Conservation (phyloP, 768 basidiomycete genomes). For the Hemileccinum impolitum region DNA sequence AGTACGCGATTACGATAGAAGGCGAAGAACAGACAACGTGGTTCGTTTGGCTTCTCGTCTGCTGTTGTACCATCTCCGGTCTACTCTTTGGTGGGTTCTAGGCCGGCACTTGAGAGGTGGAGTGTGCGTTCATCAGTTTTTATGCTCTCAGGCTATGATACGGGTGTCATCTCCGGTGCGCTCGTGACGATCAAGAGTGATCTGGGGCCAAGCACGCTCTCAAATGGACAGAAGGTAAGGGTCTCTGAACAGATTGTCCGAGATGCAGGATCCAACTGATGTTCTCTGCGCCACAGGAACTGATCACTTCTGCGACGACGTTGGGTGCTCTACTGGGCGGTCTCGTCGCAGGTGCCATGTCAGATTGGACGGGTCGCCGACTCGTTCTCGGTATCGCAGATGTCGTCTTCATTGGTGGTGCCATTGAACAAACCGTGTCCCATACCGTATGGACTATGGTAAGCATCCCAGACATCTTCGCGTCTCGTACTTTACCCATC, state of each 20-base stretch:
- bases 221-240: constrained; percentile 59
- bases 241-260: neutral
- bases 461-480: constrained; percentile 3
- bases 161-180: constrained; percentile 79
- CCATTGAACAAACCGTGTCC: constrained; percentile 66
- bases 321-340: constrained; percentile 77
- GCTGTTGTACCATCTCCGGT: constrained; percentile 72
- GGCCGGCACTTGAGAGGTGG: too few species aligned
- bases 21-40: constrained; percentile 64
- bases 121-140: neutral
- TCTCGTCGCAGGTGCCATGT: constrained; percentile 62
- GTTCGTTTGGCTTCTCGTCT: constrained; percentile 77
- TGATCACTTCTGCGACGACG: constrained; percentile 78
- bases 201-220: constrained; percentile 54
- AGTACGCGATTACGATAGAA: constrained; percentile 56
- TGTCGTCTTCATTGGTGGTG: constrained; percentile 71
- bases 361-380: constrained; percentile 68
- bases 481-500: neutral
- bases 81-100: constrained; percentile 61
- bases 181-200: constrained; percentile 69
- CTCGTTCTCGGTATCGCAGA: constrained; percentile 65
- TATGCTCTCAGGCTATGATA: constrained; percentile 62
- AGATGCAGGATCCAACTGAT: neutral
- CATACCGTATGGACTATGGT: constrained; percentile 73
- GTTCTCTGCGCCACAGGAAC: constrained; percentile 47